Conservation (phyloP, 768 basidiomycete genomes). For the Mycena galopus region DNA sequence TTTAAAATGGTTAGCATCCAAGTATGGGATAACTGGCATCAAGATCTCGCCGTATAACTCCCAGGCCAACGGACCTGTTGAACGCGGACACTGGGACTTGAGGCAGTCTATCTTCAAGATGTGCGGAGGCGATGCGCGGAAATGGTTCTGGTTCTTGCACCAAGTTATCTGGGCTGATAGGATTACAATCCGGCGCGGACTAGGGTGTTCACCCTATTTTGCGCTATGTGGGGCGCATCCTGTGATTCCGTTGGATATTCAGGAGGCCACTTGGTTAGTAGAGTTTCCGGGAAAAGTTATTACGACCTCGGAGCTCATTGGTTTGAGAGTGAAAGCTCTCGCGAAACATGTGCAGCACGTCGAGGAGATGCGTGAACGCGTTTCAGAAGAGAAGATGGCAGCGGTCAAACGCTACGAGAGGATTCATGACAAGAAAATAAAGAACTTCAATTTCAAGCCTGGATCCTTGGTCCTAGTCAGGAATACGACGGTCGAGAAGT, state of each 20-base stretch:
- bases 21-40: neutral
- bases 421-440: neutral
- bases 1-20: neutral
- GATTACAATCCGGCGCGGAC: neutral
- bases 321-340: slow-evolving; percentile 35
- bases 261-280: slow-evolving; percentile 45
- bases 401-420: neutral
- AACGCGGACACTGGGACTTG: neutral
- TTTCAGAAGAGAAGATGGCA: neutral
- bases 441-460: slow-evolving; percentile 24
- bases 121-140: neutral
- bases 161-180: slow-evolving; percentile 40
- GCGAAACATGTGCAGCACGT: slow-evolving; percentile 33
- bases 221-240: slow-evolving; percentile 44
- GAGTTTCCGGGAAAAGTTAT: slow-evolving; percentile 32
- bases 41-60: neutral
- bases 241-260: slow-evolving; percentile 41
- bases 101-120: neutral
- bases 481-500: slow-evolving; percentile 37
- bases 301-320: slow-evolving; percentile 39
- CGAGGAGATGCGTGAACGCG: slow-evolving; percentile 1
- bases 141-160: slow-evolving; percentile 23
- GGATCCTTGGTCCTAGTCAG: slow-evolving; percentile 42
- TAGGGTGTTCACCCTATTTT: neutral
- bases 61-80: neutral